Base-by-base conservation (phyloP, 805 yeast genomes). In the Ascoidea asiatica region DNA sequence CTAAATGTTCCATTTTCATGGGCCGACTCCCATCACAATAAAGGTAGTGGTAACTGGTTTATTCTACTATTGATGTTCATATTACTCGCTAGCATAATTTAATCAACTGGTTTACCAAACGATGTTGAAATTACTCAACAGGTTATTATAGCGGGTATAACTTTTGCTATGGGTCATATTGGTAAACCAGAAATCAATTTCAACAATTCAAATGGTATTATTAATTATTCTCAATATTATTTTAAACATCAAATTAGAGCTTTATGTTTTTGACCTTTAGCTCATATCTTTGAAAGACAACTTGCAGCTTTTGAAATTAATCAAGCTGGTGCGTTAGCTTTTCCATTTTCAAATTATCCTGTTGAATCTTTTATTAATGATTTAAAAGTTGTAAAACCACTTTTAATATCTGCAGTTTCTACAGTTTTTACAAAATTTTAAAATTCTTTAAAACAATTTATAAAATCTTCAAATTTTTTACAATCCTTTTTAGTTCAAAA, bases 21-120 rank as follows among this genome's bases (percentile, higher is more conserved):
- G n/a, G n/a, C n/a, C n/a, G n/a, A n/a, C n/a, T n/a, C n/a, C n/a
- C n/a, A n/a, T n/a, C n/a, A n/a, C n/a, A n/a, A n/a, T n/a, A n/a
- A n/a, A n/a, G n/a, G n/a, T n/a, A n/a, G n/a, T n/a, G n/a, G n/a
- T n/a, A n/a, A n/a, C n/a, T n/a, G n/a, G n/a, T n/a, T n/a, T n/a
- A n/a, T n/a, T n/a, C n/a, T n/a, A n/a, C n/a, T n/a, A n/a, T n/a
- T n/a, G n/a, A n/a, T n/a, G n/a, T n/a, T n/a, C n/a, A n/a, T n/a
- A n/a, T n/a, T n/a, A n/a, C n/a, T n/a, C n/a, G n/a, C n/a, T n/a
- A n/a, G n/a, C n/a, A n/a, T n/a, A n/a, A n/a, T n/a, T n/a, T n/a
- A n/a, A n/a, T n/a, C 89, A 2, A 80, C 88, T 1, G 87, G 87
- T 17, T 60, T 70, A 17, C 89, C 89, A 41, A 81, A 81, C 59